Evolutionary conservation across 2,329 filamentous ascomycete genomes (phyloP), one percentile per base, ranked within the genome.

Genomic region (Fulvia fulva): DNA sequence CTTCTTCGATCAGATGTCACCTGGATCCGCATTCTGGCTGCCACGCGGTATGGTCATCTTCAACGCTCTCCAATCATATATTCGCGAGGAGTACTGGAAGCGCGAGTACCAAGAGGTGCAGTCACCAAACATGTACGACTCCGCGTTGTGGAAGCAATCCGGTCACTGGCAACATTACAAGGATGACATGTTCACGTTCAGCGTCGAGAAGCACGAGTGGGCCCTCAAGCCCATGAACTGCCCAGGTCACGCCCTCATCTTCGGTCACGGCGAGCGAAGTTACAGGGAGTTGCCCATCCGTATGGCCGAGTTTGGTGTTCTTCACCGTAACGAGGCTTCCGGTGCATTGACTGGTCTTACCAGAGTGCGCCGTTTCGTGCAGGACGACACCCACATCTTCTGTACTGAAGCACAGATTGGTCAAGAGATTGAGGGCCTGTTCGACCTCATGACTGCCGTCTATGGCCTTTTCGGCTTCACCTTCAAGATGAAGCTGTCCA

Each of bases 161-260:
- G 94, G 94, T 51, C 94, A 97, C 75, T 97, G 93, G 92, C 85
- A 88, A 60, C 87, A 92, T 72, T 94, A 97, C 80, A 85, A 91
- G 71, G 93, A 97, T 63, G 92, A 97, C 77, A 97, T 97, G 93
- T 91, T 91, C 75, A 87, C 86, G n/a, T 86, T 96, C 67, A 79
- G 85, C 47, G 80, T 88, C 30, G 92, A 97, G 74, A 96, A 96
- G 80, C 88, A 89, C 63, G 81, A 86, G 65, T 91, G 87, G 80
- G 91, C 87, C 16, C 78, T 97, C 53, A 97, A 97, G 79, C 93
- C 93, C 26, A 97, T 97, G 94, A 97, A 97, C 79, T 99, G 94
- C 77, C 94, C 94, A 3, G 91, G 91, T 26, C 93, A 97, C 76
- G 95, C 90, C 75, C 78, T 94, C 65, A 88, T 97, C 70, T 96